Conservation (phyloP, 2,329 filamentous ascomycete species). For the Fusarium lyarnte region DNA sequence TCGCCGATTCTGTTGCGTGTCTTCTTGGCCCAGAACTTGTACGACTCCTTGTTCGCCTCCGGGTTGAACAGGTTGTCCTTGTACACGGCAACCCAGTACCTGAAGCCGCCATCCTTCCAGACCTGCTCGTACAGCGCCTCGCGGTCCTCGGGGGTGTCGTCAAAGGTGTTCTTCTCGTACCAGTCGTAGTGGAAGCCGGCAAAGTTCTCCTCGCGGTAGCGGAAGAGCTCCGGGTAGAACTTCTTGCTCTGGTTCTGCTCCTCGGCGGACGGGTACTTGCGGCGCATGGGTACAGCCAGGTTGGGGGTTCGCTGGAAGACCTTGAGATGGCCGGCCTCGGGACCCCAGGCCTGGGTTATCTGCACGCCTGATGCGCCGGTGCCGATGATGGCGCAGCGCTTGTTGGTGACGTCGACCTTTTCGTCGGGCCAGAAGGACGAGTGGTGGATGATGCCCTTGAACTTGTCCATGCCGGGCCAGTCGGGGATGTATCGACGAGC, state of each 20-base stretch:
- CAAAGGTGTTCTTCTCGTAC: constrained; percentile 63
- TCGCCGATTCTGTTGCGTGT: constrained; percentile 61
- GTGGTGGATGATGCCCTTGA: constrained; percentile 68
- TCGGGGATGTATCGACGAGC: constrained; percentile 70
- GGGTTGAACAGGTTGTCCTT: constrained; percentile 59
- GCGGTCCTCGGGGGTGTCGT: constrained; percentile 61
- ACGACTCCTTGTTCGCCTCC: constrained; percentile 62
- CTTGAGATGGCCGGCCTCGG: constrained; percentile 59
- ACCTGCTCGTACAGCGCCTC: constrained; percentile 59
- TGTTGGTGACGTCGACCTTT: constrained; percentile 64
- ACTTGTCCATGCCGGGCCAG: constrained; percentile 67
- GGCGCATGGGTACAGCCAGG: constrained; percentile 69
- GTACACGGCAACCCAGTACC: constrained; percentile 64
- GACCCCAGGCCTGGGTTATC: constrained; percentile 68
- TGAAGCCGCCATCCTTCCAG: constrained; percentile 64
- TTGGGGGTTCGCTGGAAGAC: constrained; percentile 77
- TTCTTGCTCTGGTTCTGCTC: constrained; percentile 55
- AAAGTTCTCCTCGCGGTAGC: constrained; percentile 61
- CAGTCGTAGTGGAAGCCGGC: constrained; percentile 69
- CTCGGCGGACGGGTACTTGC: constrained; percentile 50
- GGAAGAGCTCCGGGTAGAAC: constrained; percentile 62
- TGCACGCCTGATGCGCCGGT: constrained; percentile 73
- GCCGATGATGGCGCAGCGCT: constrained; percentile 70
- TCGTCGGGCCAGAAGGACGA: constrained; percentile 69
- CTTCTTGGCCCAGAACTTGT: constrained; percentile 65